A percentile compares a stretch with the other conserved stretches of the same genome.
Evolutionary conservation across 129 eudicot genomes (phyloP).

Genomic region (Deinandra increscens): DNA sequence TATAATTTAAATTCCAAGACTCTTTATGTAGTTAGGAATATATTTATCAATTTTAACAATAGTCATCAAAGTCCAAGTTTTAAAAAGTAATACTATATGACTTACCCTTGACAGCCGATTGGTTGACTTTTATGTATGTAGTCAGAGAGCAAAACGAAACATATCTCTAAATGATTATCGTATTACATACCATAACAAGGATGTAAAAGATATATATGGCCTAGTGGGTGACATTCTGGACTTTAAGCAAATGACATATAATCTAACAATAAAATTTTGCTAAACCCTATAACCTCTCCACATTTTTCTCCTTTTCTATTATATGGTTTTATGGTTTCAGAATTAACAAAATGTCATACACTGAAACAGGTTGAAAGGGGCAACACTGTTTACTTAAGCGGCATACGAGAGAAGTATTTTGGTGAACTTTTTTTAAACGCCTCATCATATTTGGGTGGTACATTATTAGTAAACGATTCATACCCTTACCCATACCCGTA

Average conservation of each 20-base stretch:
- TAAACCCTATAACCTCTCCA: background rate
- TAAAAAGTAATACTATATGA: background rate
- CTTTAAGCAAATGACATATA: no score
- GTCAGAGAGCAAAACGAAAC: no score
- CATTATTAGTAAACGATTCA: slow-evolving; percentile 27
- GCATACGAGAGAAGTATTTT: slow-evolving; percentile 86
- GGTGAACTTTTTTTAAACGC: slow-evolving; percentile 94
- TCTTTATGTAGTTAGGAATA: slow-evolving; percentile 1
- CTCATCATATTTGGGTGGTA: slow-evolving; percentile 47
- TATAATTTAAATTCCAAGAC: background rate
- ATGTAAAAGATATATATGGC: no score
- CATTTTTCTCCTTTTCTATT: background rate
- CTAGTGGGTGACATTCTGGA: no score
- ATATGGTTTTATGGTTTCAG: slow-evolving; percentile 10
- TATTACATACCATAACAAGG: no score
- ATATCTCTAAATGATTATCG: no score
- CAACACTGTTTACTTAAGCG: slow-evolving; percentile 72
- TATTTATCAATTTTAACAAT: background rate
- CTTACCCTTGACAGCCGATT: no score
- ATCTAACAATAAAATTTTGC: no score
- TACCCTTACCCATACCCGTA: slow-evolving; percentile 20
- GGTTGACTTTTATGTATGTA: no score
- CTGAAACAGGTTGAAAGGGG: slow-evolving; percentile 90
- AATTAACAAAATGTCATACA: slow-evolving; percentile 19
- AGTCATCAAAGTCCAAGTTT: background rate